Conservation (phyloP, 371 early-diverging fungal species). For the Apophysomyces sp. region DNA sequence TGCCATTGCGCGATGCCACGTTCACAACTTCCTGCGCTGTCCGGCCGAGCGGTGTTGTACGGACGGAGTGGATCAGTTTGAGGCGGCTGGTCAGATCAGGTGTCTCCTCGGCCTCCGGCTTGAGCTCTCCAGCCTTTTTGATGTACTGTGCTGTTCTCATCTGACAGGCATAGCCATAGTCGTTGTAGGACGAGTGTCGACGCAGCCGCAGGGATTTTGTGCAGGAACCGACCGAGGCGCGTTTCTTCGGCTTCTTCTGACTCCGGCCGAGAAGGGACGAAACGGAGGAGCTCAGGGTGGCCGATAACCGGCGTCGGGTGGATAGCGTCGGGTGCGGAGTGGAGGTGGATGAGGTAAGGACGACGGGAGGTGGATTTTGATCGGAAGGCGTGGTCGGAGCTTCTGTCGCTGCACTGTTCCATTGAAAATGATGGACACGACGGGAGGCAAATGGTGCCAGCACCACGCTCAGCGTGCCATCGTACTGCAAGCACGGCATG, state of each 20-base stretch:
- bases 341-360: slow-evolving; percentile 4
- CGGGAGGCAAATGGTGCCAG: slow-evolving; percentile 36
- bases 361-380: neutral
- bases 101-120: neutral
- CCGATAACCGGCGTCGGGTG: slow-evolving; percentile 3
- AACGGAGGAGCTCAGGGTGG: slow-evolving; percentile 1
- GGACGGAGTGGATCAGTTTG: slow-evolving; percentile 28
- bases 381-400: neutral
- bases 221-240: neutral
- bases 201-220: slow-evolving; percentile 22
- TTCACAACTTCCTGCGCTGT: slow-evolving; percentile 32
- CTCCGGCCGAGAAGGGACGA: slow-evolving; percentile 1
- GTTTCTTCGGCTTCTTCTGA: slow-evolving; percentile 3
- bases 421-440: slow-evolving; percentile 38
- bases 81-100: slow-evolving; percentile 26
- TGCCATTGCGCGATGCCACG: slow-evolving; percentile 25
- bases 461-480: slow-evolving; percentile 34
- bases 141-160: slow-evolving; percentile 43
- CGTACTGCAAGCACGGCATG: slow-evolving; percentile 41
- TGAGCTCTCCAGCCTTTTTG: slow-evolving; percentile 9
- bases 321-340: slow-evolving; percentile 3
- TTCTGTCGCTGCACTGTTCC: slow-evolving; percentile 11
- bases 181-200: slow-evolving; percentile 41
- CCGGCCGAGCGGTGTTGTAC: slow-evolving; percentile 28
- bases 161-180: slow-evolving; percentile 45